Base-by-base conservation (phyloP, 2,329 filamentous ascomycete species). In the Cryoendolithus antarcticus region DNA sequence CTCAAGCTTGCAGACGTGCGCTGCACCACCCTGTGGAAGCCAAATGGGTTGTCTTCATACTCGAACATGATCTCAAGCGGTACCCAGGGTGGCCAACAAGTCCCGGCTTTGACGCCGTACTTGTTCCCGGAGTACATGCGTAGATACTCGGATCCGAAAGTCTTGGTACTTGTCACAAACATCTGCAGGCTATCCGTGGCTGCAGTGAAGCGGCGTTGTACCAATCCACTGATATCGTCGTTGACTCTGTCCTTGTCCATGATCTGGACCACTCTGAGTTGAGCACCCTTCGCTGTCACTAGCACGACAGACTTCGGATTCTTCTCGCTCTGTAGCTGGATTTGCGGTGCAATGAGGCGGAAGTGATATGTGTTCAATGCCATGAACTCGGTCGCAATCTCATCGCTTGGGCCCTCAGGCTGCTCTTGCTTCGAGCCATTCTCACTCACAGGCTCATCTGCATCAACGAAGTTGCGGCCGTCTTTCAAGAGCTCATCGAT, bases 61-160 rank as follows among this genome's bases (percentile, higher is more conserved):
- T 96, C 88, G 54, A 94, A 95, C 81, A 98, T 95, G 52, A 94
- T 85, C 62, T 99, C 91, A 66, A 98, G 81, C 0, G 91, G 91
- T 34, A 96, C 85, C 91, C 91, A 99, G 1, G 91, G 91, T 8
- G 91, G 91, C 91, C 93, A 99, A 10, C 84, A 79, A 3, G 86
- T 85, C 7, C 86, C 86, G 29, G 75, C 72, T 31, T 84, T 77
- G 24, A 86, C 81, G 30, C 93, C 93, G 55, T 98, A 98, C 43
- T 79, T 81, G 61, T 89, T 94, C 39, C 86, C 89, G 13, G 89
- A 88, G 58, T 98, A 96, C 70, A 94, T 82, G 38, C 91, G 86
- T 38, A 95, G 72, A 47, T 93, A 76, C 45, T 84, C 82, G 8
- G 81, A 82, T 9, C 75, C 74, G 60, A 98, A 89, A 59, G 81